These are phyloP conservation scores for Fusarium anguioides DNA, from an alignment of 2,329 filamentous ascomycete genomes.

Conservation along the genomic window DNA sequence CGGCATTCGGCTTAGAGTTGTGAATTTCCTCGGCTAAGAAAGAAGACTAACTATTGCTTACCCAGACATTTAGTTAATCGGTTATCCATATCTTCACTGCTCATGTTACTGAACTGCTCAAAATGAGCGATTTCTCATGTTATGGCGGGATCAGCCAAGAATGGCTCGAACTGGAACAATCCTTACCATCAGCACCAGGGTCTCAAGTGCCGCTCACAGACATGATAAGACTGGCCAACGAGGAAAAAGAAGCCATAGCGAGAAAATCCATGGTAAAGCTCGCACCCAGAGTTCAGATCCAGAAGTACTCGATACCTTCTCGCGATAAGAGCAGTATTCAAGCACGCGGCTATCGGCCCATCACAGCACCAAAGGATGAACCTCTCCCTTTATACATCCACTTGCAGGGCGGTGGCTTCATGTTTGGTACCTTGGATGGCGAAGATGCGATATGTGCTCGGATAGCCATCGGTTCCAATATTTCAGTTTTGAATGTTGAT, in stretches of 20 bases:
- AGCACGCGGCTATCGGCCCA: neutral
- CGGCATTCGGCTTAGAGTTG: neutral
- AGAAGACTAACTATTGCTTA: neutral
- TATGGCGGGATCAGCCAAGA: neutral
- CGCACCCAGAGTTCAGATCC: neutral
- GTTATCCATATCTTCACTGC: rapidly evolving
- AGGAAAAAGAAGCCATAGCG: constrained; percentile 6
- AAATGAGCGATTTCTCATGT: constrained; percentile 6
- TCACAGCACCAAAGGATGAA: rapidly evolving
- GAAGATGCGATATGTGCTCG: constrained; percentile 17
- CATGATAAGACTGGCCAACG: neutral
- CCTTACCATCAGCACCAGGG: neutral
- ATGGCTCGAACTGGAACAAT: neutral
- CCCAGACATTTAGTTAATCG: neutral
- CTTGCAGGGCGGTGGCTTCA: constrained; percentile 16
- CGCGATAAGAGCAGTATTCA: neutral
- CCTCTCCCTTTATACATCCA: neutral
- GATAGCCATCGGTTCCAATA: neutral
- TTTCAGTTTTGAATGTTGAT: neutral
- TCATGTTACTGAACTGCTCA: rapidly evolving
- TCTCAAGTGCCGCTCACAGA: neutral
- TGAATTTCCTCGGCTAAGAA: neutral
- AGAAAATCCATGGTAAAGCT: neutral
- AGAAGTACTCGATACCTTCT: neutral
- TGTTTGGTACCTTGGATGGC: constrained; percentile 2